phyloP scores from a whole-genome alignment of 805 yeast species.

The Kockiozyma suomiensis region DNA sequence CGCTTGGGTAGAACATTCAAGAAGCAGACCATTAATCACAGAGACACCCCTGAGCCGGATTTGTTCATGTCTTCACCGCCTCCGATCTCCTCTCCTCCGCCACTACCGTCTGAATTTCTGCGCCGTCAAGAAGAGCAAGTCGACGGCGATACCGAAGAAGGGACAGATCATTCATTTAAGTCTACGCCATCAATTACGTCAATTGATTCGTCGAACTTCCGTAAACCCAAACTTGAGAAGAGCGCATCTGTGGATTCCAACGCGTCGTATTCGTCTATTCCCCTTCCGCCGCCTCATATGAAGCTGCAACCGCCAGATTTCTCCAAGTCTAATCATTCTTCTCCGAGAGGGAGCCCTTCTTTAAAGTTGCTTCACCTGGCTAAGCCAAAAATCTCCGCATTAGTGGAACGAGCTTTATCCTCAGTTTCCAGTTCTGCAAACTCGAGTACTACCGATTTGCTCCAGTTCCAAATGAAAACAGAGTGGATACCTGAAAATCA shows the following conservation, averaged over 20 bases:
- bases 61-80: constrained; percentile 16
- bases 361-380: not conserved
- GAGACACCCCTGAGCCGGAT: not conserved
- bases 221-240: not conserved
- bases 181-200: not conserved
- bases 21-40: constrained; percentile 6
- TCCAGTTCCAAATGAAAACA: constrained; percentile 6
- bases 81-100: constrained; percentile 1
- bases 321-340: constrained; percentile 5
- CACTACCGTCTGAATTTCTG: not conserved
- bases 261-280: not conserved
- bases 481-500: constrained; percentile 22
- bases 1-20: constrained; percentile 11
- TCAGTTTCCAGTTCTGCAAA: constrained; percentile 5
- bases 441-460: constrained; percentile 10
- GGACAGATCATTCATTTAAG: not conserved
- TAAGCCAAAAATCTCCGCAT: constrained; percentile 7
- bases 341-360: constrained; percentile 7
- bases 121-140: not conserved
- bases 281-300: constrained; percentile 21
- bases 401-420: constrained; percentile 16
- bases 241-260: constrained; percentile 1
- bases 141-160: not conserved
- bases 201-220: not conserved
- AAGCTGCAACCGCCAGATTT: not conserved